A percentile compares a stretch with the other conserved stretches of the same genome.
phyloP scores from a whole-genome alignment of 176 grass and related monocot species.

The Oryza nivara region DNA sequence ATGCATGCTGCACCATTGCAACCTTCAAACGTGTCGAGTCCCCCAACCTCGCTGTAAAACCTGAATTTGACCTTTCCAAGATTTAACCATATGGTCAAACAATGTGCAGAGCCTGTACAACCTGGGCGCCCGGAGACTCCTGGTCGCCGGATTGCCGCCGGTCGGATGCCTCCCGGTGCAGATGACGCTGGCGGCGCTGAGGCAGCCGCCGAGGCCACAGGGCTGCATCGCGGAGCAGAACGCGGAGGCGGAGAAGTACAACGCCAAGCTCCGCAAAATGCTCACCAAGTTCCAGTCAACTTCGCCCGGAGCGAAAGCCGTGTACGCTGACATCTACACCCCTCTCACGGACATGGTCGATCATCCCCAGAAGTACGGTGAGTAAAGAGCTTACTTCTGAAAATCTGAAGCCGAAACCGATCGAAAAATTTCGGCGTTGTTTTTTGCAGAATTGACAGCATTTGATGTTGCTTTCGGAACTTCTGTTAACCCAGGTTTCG shows the following conservation, averaged over 20 bases:
- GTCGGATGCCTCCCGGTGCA: constrained; percentile 48
- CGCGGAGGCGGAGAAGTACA: constrained; percentile 37
- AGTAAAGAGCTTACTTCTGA: neutral
- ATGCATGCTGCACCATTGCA: neutral
- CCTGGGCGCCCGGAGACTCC: constrained; percentile 31
- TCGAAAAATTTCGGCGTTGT: neutral
- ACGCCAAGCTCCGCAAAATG: constrained; percentile 32
- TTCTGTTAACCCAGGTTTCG: constrained; percentile 30
- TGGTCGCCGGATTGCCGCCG: constrained; percentile 42
- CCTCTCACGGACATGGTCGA: constrained; percentile 46
- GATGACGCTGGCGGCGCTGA: constrained; percentile 28
- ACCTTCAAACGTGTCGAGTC: neutral
- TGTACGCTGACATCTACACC: constrained; percentile 42
- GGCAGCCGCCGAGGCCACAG: neutral
- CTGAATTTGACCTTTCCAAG: neutral
- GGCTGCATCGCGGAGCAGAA: constrained; percentile 43
- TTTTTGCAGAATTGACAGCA: neutral
- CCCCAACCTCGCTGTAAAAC: neutral
- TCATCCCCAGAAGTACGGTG: constrained; percentile 40
- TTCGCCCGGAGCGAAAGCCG: neutral
- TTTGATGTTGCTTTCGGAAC: neutral
- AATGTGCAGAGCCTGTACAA: constrained; percentile 41
- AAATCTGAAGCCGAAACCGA: neutral
- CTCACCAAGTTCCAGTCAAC: constrained; percentile 7
- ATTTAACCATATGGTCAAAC: too few species aligned